Percentiles rank a stretch among this genome's conserved stretches.
Conservation (phyloP, 768 basidiomycete genomes). For the Podaxis sp. region DNA sequence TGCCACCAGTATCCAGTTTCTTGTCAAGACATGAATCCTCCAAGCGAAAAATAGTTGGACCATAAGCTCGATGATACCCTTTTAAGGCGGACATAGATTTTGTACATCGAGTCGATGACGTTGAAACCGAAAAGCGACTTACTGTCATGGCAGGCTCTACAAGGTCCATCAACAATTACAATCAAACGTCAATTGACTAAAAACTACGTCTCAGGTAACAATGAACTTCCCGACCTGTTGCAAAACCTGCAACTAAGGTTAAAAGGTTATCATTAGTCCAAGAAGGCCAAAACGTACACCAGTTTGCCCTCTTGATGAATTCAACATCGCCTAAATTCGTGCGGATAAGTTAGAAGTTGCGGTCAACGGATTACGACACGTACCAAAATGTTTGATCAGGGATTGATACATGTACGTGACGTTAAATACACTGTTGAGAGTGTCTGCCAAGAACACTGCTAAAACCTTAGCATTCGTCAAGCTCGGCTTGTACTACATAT, state of each 20-base stretch:
- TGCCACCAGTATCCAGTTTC: constrained; percentile 18
- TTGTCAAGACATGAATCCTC: constrained; percentile 31
- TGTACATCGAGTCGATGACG: neutral
- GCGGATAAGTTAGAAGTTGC: neutral
- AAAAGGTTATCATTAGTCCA: too few species aligned
- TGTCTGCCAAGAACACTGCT: constrained; percentile 45
- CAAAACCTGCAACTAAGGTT: constrained; percentile 5
- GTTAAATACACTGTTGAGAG: constrained; percentile 45
- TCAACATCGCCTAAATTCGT: constrained; percentile 16
- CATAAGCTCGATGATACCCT: constrained; percentile 44
- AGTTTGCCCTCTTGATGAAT: constrained; percentile 13
- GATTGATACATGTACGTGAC: constrained; percentile 45
- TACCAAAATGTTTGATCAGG: constrained; percentile 47
- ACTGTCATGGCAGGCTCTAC: constrained; percentile 48
- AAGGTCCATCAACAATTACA: neutral
- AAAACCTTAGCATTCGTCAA: constrained; percentile 30
- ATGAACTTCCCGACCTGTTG: constrained; percentile 13
- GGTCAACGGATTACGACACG: constrained; percentile 2
- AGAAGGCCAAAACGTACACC: constrained; percentile 10
- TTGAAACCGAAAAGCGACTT: constrained; percentile 3
- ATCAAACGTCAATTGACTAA: neutral
- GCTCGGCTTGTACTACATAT: constrained; percentile 16
- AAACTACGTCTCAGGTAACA: neutral
- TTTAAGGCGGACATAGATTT: neutral
- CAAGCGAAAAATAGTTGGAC: constrained; percentile 50